Evolutionary conservation across 192 early-diverging fungal genomes (phyloP), one percentile per base, ranked within the genome.

Genomic region (Spizellomyces punctatus): DNA sequence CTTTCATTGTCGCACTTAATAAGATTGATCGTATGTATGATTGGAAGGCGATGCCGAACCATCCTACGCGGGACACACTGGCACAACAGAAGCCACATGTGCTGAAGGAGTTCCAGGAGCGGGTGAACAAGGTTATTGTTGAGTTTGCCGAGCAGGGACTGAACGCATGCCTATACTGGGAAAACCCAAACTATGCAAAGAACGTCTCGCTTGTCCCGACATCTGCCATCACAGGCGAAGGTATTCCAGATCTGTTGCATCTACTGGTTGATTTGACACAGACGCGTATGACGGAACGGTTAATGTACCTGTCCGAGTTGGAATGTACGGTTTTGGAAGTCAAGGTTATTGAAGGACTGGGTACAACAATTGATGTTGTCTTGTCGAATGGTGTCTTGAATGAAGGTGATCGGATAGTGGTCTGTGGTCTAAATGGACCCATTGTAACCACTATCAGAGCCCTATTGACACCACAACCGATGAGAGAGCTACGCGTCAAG

Each of bases 321-420:
- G 94, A 97, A 83, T 96, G 95, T 86, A 98, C 98, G 17, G 95
- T 99, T 47, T 78, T 99, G 68, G 98, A 99, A 87, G 98, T 99
- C 74, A 99, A 99, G 87, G 96, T 96, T 10, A 89, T 98, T 75
- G 98, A 99, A 83, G 98, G 98, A 74, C 87, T 95, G 52, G 96
- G 96, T 66, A 99, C 95, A 0, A 98, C 98, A 4, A 94, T 98
- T 63, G 98, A 99, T 82, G 96, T 98, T 27, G 84, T 99, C 27
- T 84, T 99, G 50, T 94, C 93, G 8, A 99, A 99, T 83, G 82
- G 82, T 77, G 89, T 94, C 48, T 79, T 99, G 70, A 85, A 91
- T 69, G 96, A 99, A 85, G 95, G 96, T 46, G 98, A 99, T 77
- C 88, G 91, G 48, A 98, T 99, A 67, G 92, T 95, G 6, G 75